A percentile compares a stretch with the other conserved stretches of the same genome.
phyloP scores from a whole-genome alignment of 1,284 basidiomycete species.

The Ceratobasidium sp. region DNA sequence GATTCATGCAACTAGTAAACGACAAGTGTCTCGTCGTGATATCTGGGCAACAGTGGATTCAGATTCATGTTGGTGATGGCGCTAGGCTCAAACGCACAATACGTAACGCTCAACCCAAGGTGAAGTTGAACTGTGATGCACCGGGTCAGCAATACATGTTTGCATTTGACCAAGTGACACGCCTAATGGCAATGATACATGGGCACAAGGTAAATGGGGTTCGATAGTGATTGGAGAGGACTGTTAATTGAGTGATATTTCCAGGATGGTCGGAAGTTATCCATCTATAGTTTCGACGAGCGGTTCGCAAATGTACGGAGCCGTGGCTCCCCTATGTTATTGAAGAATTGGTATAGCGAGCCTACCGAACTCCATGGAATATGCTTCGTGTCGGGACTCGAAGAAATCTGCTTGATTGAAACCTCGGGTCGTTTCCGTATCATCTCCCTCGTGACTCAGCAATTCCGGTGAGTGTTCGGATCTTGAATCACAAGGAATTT shows the following conservation, averaged over 20 bases:
- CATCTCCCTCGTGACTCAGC: slow-evolving; percentile 38
- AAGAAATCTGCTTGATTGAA: slow-evolving; percentile 42
- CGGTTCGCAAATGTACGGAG: slow-evolving; percentile 14
- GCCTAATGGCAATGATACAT: slow-evolving; percentile 20
- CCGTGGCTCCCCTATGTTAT: slow-evolving; percentile 27
- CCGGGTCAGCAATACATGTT: slow-evolving; percentile 13
- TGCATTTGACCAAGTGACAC: slow-evolving; percentile 31
- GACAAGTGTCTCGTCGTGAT: slow-evolving; percentile 31
- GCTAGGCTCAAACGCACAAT: slow-evolving; percentile 5
- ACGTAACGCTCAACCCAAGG: background rate
- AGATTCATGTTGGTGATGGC: slow-evolving; percentile 20
- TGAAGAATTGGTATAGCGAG: slow-evolving; percentile 28
- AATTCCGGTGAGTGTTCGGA: slow-evolving; percentile 30
- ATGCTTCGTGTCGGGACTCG: slow-evolving; percentile 31
- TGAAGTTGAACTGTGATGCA: background rate
- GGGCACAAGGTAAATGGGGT: slow-evolving; percentile 7
- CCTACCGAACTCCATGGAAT: slow-evolving; percentile 9
- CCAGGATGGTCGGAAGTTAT: slow-evolving; percentile 24
- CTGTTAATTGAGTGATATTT: too few species aligned
- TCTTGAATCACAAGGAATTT: background rate
- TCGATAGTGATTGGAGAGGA: too few species aligned
- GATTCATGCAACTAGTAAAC: slow-evolving; percentile 29
- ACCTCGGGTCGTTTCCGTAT: slow-evolving; percentile 41
- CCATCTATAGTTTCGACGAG: slow-evolving; percentile 41
- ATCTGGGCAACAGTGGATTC: slow-evolving; percentile 1